These are phyloP conservation scores for Drosera capensis DNA, from an alignment of 148 eudicot genomes.

Conservation along the genomic window DNA sequence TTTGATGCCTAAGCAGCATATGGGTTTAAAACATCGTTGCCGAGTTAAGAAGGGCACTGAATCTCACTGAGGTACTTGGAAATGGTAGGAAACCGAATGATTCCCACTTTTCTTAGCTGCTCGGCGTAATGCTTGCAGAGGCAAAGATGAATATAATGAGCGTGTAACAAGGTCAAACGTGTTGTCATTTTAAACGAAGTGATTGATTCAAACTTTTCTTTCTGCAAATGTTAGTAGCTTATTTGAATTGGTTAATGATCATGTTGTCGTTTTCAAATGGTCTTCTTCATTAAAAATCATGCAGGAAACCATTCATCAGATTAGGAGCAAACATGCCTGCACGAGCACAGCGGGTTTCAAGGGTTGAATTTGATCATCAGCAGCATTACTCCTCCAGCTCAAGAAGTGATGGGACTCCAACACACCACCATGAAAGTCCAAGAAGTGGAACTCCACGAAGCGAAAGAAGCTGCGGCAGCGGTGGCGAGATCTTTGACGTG, in stretches of 20 bases:
- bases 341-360: conserved; percentile 6
- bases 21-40: no score
- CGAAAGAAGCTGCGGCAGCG: neutral
- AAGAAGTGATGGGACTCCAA: conserved; percentile 5
- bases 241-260: neutral
- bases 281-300: neutral
- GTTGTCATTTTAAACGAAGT: no score
- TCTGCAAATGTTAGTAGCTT: neutral
- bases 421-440: conserved; percentile 1
- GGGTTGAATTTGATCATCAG: conserved; percentile 6
- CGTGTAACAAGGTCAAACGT: no score
- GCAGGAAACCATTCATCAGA: conserved; percentile 8
- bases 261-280: neutral
- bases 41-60: no score
- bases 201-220: no score
- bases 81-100: no score
- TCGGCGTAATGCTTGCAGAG: no score
- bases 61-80: no score
- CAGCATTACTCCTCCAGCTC: neutral
- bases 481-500: conserved; percentile 5
- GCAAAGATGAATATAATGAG: no score
- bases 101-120: no score
- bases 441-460: neutral
- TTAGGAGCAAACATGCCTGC: conserved; percentile 13
- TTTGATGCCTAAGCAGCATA: no score